phyloP scores from a whole-genome alignment of 2,329 filamentous ascomycete species.

The Claviceps sp. region DNA sequence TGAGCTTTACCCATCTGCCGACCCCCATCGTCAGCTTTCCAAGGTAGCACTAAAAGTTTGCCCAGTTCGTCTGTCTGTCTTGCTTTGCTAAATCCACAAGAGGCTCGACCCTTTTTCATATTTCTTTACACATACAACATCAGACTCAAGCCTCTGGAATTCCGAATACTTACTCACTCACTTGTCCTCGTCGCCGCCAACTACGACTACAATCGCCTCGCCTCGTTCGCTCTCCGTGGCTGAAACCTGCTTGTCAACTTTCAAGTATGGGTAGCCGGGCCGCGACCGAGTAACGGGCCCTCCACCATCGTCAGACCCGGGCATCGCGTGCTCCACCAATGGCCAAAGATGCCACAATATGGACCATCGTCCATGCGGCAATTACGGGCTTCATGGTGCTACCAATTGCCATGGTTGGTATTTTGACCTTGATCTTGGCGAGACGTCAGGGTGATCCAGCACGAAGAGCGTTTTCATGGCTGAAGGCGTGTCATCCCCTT shows the following conservation, averaged over 20 bases:
- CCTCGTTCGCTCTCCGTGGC: neutral
- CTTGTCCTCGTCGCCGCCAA: neutral
- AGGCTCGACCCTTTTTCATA: neutral
- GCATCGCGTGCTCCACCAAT: neutral
- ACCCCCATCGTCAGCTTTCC: neutral
- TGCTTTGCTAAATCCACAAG: neutral
- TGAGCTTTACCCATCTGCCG: neutral
- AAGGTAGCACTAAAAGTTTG: neutral
- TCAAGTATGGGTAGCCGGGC: constrained; percentile 1
- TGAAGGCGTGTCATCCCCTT: constrained; percentile 4
- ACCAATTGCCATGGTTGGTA: constrained; percentile 3
- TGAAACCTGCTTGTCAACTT: neutral
- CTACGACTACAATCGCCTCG: neutral
- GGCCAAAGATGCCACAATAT: constrained; percentile 1
- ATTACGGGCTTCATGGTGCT: constrained; percentile 5
- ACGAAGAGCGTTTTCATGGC: constrained; percentile 4
- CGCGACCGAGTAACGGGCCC: neutral
- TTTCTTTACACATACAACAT: neutral
- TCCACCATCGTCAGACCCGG: neutral
- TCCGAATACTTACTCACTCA: neutral
- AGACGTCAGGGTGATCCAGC: constrained; percentile 3
- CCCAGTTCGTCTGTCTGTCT: neutral
- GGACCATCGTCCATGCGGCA: constrained; percentile 6
- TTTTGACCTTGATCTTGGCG: constrained; percentile 3
- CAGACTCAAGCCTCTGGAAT: neutral